A percentile compares a stretch with the other conserved stretches of the same genome.
These are phyloP conservation scores for Yamadazyma olivae DNA, from an alignment of 805 yeast species.

Conservation along the genomic window DNA sequence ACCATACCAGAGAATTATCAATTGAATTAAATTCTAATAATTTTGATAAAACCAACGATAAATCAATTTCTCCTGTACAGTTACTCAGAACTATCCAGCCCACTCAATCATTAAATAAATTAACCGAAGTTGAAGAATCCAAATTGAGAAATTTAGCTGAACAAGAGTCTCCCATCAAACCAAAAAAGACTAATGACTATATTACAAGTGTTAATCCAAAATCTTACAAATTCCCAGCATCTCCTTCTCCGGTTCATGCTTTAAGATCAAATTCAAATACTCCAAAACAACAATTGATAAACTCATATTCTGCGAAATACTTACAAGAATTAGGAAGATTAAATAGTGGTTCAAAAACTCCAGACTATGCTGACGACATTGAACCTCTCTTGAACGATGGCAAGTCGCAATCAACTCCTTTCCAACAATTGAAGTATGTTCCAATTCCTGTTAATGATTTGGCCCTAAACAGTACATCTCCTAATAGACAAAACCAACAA, in stretches of 20 bases:
- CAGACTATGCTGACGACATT: constrained; percentile 31
- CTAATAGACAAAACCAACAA: constrained; percentile 6
- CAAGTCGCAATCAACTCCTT: constrained; percentile 3
- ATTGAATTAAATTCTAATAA: constrained; percentile 39
- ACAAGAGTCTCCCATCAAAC: constrained; percentile 10
- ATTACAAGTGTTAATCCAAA: constrained; percentile 45
- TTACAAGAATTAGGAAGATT: constrained; percentile 27
- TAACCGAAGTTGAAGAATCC: constrained; percentile 7
- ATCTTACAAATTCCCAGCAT: constrained; percentile 57
- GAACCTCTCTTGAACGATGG: constrained; percentile 22
- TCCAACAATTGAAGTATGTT: constrained; percentile 24
- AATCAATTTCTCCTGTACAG: constrained; percentile 35
- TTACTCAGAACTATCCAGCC: constrained; percentile 11
- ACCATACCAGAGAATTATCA: constrained; percentile 61
- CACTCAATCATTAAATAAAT: constrained; percentile 8
- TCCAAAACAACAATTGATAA: background rate
- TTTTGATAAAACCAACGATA: constrained; percentile 13
- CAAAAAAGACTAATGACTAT: constrained; percentile 31
- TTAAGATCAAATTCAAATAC: background rate
- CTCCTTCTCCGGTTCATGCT: constrained; percentile 24
- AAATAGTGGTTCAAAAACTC: constrained; percentile 8
- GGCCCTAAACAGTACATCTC: constrained; percentile 1
- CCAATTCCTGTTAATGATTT: constrained; percentile 43
- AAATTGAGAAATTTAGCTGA: background rate
- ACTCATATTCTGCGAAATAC: constrained; percentile 41